Evolutionary conservation across 1,139 yeast genomes (phyloP), one percentile per base, ranked within the genome.

Genomic region (Suhomyces yuchorum): DNA sequence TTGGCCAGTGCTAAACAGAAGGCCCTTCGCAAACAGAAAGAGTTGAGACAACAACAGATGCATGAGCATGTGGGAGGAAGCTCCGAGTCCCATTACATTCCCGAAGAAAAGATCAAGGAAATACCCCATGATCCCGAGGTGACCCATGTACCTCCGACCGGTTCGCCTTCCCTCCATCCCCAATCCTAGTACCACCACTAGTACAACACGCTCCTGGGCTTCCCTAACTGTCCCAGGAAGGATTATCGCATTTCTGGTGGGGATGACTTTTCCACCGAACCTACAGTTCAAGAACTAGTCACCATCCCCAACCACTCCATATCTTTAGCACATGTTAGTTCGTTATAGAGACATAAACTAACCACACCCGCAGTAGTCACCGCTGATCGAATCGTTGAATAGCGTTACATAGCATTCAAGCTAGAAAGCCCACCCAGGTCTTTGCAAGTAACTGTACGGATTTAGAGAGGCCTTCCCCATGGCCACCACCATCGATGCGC

Each of bases 1-100:
- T 60, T 72, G 36, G 73, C 71, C 44, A 61, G 57, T 43, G 75
- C 74, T 15, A 71, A 70, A 51, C 71, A 62, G 67, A 66, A 64
- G 41, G 75, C 74, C 3, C 52, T 68, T 28, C 60, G 60, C 52
- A 66, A 63, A 45, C 70, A 66, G 45, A 58, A 64, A 38, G 70
- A 65, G 40, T 48, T 62, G 49, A 52, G 66, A 43, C 62, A 58
- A 55, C 58, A 60, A 52, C 59, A 63, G 48, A 41, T 52, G 55
- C 48, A 57, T 46, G 52, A 54, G 22, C 23, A 20, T 26, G 35
- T 37, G 35, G 39, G 39, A 4, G 28, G 8, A 2, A 14, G 18
- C 8, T 7, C 14, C 12, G 18, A 9, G 6, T 30, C 34, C 34
- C 18, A 14, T 15, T 14, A 9, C 9, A 30, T 30, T 30, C 17